These are phyloP conservation scores for Tulasnella sp. DNA, from an alignment of 768 basidiomycete genomes.

Conservation along the genomic window DNA sequence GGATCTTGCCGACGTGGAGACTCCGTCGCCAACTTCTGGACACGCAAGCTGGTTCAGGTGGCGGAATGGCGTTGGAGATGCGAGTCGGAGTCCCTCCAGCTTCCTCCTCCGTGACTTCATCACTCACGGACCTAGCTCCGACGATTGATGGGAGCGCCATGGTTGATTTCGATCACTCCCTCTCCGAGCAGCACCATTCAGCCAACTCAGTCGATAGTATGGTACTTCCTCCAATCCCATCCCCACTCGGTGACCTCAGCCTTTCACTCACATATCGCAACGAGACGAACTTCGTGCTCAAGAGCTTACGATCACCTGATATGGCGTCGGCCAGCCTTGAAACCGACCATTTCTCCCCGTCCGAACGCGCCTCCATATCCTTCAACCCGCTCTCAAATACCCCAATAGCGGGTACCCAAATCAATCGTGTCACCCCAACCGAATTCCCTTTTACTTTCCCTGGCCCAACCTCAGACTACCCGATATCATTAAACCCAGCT, in stretches of 20 bases:
- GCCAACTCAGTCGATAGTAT: conserved; percentile 52
- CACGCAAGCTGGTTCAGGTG: conserved; percentile 45
- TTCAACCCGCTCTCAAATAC: too few species aligned
- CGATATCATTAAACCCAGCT: too few species aligned
- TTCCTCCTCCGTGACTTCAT: conserved; percentile 25
- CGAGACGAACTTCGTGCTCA: conserved; percentile 43
- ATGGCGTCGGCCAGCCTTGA: conserved; percentile 72
- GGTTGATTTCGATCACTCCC: conserved; percentile 40
- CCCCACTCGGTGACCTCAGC: conserved; percentile 61
- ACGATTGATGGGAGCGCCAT: not conserved
- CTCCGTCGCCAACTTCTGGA: conserved; percentile 58
- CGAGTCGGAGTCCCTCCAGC: conserved; percentile 31
- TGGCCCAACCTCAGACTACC: too few species aligned
- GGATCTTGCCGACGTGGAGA: conserved; percentile 74
- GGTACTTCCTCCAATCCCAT: conserved; percentile 61
- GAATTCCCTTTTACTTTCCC: too few species aligned
- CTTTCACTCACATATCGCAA: conserved; percentile 63
- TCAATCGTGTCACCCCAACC: too few species aligned
- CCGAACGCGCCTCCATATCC: too few species aligned
- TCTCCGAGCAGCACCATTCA: conserved; percentile 41
- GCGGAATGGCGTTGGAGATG: conserved; percentile 40
- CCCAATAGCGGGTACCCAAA: too few species aligned
- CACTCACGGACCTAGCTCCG: too few species aligned
- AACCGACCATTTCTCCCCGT: conserved; percentile 34
- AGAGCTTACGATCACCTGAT: conserved; percentile 35